These are phyloP conservation scores for Fraxinus greggii DNA, from an alignment of 305 asterid species.

Conservation along the genomic window DNA sequence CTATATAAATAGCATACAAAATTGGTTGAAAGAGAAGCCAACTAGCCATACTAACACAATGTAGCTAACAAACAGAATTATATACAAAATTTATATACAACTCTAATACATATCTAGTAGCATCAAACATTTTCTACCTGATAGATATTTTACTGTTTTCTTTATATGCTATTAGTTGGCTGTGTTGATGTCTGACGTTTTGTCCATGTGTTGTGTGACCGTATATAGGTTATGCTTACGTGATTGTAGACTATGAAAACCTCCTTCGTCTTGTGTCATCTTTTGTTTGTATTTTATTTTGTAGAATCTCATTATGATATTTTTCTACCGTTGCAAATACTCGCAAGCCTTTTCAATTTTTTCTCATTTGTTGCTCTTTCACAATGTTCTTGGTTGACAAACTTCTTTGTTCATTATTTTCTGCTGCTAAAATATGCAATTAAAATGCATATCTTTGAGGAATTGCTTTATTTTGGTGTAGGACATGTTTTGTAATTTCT, in stretches of 20 bases:
- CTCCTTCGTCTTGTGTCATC: background rate
- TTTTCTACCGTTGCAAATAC: background rate
- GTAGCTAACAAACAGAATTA: no score
- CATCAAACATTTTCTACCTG: background rate
- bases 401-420: background rate
- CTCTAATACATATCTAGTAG: background rate
- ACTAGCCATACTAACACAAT: no score
- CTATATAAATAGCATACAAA: no score
- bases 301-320: background rate
- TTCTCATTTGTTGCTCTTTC: background rate
- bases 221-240: background rate
- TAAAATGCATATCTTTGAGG: constrained; percentile 4
- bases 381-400: background rate
- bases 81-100: no score
- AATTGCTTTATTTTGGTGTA: constrained; percentile 36
- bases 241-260: background rate
- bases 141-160: background rate
- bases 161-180: background rate
- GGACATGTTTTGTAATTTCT: constrained; percentile 98
- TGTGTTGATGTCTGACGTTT: background rate
- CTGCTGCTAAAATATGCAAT: no score
- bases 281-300: background rate
- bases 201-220: background rate
- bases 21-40: no score
- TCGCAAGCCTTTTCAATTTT: background rate